Evolutionary conservation across 495 filamentous ascomycete species (phyloP).

Genomic region (Immersiella caudata): DNA sequence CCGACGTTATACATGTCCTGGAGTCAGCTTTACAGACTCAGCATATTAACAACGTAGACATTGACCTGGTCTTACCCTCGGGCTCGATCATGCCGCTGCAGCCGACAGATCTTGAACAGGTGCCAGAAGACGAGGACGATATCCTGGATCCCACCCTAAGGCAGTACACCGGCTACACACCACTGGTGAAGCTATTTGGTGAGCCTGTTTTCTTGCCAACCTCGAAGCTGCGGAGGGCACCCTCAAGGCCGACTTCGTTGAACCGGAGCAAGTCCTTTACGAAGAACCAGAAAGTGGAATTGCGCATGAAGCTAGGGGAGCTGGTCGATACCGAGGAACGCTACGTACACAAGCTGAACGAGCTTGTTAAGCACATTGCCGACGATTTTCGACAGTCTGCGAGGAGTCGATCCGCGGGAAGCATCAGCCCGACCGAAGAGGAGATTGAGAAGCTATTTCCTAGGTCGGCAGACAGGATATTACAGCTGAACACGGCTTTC

Average conservation of each 20-base stretch:
- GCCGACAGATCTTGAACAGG: slow-evolving; percentile 52
- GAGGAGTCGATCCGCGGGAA: slow-evolving; percentile 56
- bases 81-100: slow-evolving; percentile 67
- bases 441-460: slow-evolving; percentile 81
- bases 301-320: slow-evolving; percentile 89
- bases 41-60: slow-evolving; percentile 77
- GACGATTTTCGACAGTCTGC: slow-evolving; percentile 73
- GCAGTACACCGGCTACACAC: slow-evolving; percentile 73
- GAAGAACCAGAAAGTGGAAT: slow-evolving; percentile 76
- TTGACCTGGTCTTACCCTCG: slow-evolving; percentile 82
- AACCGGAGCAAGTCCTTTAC: slow-evolving; percentile 73
- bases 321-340: slow-evolving; percentile 90
- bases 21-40: slow-evolving; percentile 73
- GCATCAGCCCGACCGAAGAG: slow-evolving; percentile 71
- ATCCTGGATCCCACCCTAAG: slow-evolving; percentile 60
- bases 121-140: slow-evolving; percentile 61
- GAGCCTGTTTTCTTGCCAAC: slow-evolving; percentile 85
- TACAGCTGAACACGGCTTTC: slow-evolving; percentile 78
- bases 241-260: slow-evolving; percentile 79
- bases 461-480: slow-evolving; percentile 71
- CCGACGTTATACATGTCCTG: slow-evolving; percentile 71
- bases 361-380: slow-evolving; percentile 74
- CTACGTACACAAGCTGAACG: slow-evolving; percentile 83
- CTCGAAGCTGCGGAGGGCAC: slow-evolving; percentile 79
- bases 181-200: slow-evolving; percentile 76